Conservation (phyloP, 1,284 basidiomycete genomes). For the Chiua sp. region DNA sequence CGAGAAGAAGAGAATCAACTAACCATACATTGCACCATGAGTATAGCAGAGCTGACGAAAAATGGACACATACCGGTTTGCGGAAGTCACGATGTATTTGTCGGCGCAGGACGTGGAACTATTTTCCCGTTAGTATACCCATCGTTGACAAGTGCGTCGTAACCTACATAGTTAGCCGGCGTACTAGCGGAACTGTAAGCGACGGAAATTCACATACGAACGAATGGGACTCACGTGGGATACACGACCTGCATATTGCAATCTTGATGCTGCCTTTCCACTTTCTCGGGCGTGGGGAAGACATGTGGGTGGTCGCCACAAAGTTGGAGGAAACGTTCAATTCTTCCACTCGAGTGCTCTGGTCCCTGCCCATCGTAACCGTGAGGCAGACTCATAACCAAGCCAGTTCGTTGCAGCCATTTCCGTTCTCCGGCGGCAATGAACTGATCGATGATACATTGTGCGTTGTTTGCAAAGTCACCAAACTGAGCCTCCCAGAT, state of each 20-base stretch:
- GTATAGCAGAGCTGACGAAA: neutral
- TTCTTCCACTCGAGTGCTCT: conserved; percentile 95
- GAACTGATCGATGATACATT: conserved; percentile 99
- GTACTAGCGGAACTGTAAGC: conserved; percentile 54
- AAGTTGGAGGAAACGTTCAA: conserved; percentile 97
- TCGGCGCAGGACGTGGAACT: conserved; percentile 95
- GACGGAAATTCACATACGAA: neutral
- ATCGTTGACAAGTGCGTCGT: neutral
- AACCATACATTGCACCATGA: conserved; percentile 6
- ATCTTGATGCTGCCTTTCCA: conserved; percentile 97
- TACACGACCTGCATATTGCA: conserved; percentile 99
- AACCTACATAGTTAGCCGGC: conserved; percentile 83
- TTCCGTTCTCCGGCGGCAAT: conserved; percentile 98
- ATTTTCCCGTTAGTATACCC: conserved; percentile 5
- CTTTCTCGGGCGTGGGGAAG: conserved; percentile 89
- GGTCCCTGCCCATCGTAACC: conserved; percentile 99
- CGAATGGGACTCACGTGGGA: conserved; percentile 69
- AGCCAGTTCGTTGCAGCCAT: conserved; percentile 95
- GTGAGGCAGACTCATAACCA: conserved; percentile 94
- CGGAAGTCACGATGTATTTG: conserved; percentile 97
- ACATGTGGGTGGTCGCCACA: conserved; percentile 97
- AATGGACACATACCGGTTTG: conserved; percentile 70
- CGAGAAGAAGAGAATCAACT: conserved; percentile 96
- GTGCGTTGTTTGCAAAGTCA: conserved; percentile 97
- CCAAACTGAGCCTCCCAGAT: conserved; percentile 99